Percentiles rank a stretch among this genome's conserved stretches.
These are phyloP conservation scores for Halophytophthora batemanensis DNA, from an alignment of 352 stramenopile species.

Conservation along the genomic window DNA sequence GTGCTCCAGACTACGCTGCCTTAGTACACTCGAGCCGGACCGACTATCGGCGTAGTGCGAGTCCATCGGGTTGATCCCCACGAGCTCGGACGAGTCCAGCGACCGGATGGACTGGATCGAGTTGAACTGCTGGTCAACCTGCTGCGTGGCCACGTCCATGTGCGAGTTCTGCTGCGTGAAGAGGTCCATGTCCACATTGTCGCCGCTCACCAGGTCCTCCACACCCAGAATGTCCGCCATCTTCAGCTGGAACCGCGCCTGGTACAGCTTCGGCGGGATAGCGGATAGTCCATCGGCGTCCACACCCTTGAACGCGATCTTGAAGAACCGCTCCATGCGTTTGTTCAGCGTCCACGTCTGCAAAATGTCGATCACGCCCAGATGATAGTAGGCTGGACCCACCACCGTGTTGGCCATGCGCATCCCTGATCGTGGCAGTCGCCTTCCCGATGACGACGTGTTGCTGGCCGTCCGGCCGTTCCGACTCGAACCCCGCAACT, in stretches of 20 bases:
- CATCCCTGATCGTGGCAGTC: constrained; percentile 77
- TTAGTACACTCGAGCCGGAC: constrained; percentile 41
- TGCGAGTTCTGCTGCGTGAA: constrained; percentile 86
- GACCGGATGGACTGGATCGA: constrained; percentile 70
- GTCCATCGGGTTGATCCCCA: constrained; percentile 53
- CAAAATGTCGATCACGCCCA: constrained; percentile 90
- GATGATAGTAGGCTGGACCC: constrained; percentile 86
- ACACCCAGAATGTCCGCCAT: constrained; percentile 85
- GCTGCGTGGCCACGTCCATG: constrained; percentile 82
- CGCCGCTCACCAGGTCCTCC: constrained; percentile 56
- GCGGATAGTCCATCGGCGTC: constrained; percentile 82
- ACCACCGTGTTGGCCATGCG: constrained; percentile 85
- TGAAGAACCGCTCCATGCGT: constrained; percentile 83
- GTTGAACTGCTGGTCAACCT: constrained; percentile 47
- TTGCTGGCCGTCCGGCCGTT: constrained; percentile 56
- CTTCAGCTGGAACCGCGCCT: constrained; percentile 83
- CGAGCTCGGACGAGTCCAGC: constrained; percentile 60
- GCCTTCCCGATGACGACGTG: constrained; percentile 67
- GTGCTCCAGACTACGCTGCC: constrained; percentile 57
- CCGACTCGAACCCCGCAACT: constrained; percentile 9
- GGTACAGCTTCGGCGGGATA: constrained; percentile 81
- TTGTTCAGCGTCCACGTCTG: constrained; percentile 90
- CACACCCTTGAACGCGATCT: constrained; percentile 82
- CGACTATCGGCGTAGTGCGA: constrained; percentile 62
- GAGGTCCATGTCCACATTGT: constrained; percentile 45